Evolutionary conservation across 441 rosid genomes (phyloP), one percentile per base, ranked within the genome.

Genomic region (Gossypium laxum): DNA sequence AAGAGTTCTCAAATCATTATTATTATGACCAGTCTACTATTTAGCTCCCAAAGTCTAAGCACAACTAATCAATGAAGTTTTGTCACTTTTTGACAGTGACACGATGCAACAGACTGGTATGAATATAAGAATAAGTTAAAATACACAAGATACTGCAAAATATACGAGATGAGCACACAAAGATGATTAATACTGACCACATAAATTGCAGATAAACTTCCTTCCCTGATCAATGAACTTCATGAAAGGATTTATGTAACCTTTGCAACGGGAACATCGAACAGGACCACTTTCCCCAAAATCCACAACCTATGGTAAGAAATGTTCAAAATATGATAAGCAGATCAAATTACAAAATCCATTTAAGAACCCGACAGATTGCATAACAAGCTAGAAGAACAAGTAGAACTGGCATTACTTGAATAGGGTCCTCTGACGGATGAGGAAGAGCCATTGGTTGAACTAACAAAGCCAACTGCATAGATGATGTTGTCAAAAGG

Each of bases 231-330:
- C 97, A 80, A 87, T 79, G 74, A 91, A 91, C 82, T 85, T 88
- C 95, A 91, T 85, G 79, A 88, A 88, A 77, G 97, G 95, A 77
- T 91, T 91, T 79, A 91, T 85, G 69, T 91, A 91, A 54, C 91
- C 96, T 82, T 89, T 91, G 87, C 95, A 91, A 71, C 93, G 96
- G 73, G 96, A 87, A 80, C 97, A 91, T 66, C 97, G 86, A 52
- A 91, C 88, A 30, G 97, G 97, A 67, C 97, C 97, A 66, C 86
- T 75, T 76, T 93, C 97, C 56, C 97, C 98, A 76, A 91, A 91
- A 83, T 93, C 97, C 75, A 91, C 92, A 73, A 89, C 81, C 98
- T 91, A 69, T 63, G 67, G 56, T 24, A 74, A 62, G 45, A 74
- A 15, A 74, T 48, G 47, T 76, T 32, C 72, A 68, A 11, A 51